Evolutionary conservation across 441 rosid genomes (phyloP).

Genomic region (Pelargonium myrrhifolium): DNA sequence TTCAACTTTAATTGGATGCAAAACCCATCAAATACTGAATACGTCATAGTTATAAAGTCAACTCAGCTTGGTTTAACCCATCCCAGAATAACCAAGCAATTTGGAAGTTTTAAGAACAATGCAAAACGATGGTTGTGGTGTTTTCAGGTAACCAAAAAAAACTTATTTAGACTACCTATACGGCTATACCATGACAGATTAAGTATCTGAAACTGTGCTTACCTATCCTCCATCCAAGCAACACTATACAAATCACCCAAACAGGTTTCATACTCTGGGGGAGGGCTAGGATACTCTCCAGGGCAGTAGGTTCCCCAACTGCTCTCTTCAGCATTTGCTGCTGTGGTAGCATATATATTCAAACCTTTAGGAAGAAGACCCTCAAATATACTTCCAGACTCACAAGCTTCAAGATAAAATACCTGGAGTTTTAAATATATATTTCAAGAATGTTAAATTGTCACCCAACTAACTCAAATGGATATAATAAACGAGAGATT

Average conservation of each 20-base stretch:
- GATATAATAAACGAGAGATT: not conserved
- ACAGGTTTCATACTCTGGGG: constrained; percentile 81
- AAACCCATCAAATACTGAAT: too few species aligned
- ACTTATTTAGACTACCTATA: not conserved
- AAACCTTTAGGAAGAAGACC: constrained; percentile 81
- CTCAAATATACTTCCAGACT: constrained; percentile 91
- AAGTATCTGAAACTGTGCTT: constrained; percentile 8
- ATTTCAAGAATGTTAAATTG: constrained; percentile 7
- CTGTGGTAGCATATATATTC: constrained; percentile 90
- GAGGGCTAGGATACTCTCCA: constrained; percentile 74
- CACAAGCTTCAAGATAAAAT: constrained; percentile 96
- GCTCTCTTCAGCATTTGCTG: constrained; percentile 84
- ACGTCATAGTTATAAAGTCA: too few species aligned
- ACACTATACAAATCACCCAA: constrained; percentile 94
- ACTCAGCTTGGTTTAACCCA: not conserved
- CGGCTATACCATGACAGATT: too few species aligned
- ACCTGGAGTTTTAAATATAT: constrained; percentile 40
- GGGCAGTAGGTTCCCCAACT: constrained; percentile 97
- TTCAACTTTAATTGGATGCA: too few species aligned
- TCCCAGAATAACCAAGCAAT: not conserved
- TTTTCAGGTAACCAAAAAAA: too few species aligned
- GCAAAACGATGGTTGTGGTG: not conserved
- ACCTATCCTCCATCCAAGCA: constrained; percentile 99
- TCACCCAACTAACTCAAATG: not conserved
- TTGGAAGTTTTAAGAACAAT: not conserved